Conservation (phyloP, 2,329 filamentous ascomycete genomes). For the Elsinoe arachidis region DNA sequence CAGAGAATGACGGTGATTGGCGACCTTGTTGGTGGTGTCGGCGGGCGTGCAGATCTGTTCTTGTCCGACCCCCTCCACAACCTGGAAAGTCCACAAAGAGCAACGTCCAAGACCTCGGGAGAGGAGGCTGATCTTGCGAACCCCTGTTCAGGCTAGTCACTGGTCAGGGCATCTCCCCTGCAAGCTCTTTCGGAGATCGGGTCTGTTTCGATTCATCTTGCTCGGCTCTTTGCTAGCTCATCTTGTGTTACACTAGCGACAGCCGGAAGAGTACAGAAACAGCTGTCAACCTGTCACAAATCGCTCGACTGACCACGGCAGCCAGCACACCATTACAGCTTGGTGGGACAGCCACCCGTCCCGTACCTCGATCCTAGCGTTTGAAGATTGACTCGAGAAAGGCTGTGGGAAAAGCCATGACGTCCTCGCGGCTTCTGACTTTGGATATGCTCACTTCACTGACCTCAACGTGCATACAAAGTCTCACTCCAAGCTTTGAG, state of each 20-base stretch:
- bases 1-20: conserved; percentile 2
- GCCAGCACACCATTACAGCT: not conserved
- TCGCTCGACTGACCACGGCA: not conserved
- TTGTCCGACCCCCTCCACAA: not conserved
- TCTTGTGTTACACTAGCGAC: not conserved
- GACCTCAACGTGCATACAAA: not conserved
- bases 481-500: not conserved
- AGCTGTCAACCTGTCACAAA: not conserved
- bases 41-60: conserved; percentile 2
- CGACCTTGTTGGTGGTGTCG: not conserved
- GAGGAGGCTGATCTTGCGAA: not conserved
- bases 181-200: conserved; percentile 3
- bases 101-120: conserved; percentile 2
- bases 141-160: conserved; percentile 5
- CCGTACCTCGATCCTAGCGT: not conserved
- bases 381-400: not conserved
- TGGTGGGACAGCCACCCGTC: conserved; percentile 1
- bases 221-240: not conserved
- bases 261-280: not conserved
- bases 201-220: not conserved
- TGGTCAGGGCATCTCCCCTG: not conserved
- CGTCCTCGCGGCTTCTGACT: not conserved
- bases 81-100: not conserved
- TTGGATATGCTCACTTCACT: not conserved
- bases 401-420: not conserved